These are phyloP conservation scores for Trichomonascus vanleenenianus DNA, from an alignment of 805 yeast genomes.

Conservation along the genomic window DNA sequence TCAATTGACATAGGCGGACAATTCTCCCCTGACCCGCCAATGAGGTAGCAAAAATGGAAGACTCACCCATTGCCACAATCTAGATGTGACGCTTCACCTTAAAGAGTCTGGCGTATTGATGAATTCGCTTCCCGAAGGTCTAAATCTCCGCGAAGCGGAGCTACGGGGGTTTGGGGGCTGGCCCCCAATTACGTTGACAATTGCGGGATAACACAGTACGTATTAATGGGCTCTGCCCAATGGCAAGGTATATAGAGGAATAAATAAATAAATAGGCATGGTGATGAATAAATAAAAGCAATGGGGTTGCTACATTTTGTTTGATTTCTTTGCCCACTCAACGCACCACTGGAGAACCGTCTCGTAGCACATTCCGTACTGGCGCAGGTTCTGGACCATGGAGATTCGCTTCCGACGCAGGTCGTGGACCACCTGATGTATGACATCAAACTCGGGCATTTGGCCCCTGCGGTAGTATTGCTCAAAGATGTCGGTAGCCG, in stretches of 20 bases:
- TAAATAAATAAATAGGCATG: constrained; percentile 10
- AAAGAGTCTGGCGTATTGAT: too few species aligned
- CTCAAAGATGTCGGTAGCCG: constrained; percentile 36
- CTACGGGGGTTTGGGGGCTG: too few species aligned
- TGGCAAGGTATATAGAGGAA: not conserved
- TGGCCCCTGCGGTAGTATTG: constrained; percentile 21
- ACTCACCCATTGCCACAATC: too few species aligned
- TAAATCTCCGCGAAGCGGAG: too few species aligned
- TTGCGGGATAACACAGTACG: too few species aligned
- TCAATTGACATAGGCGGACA: too few species aligned
- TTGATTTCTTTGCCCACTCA: not conserved
- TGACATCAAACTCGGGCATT: constrained; percentile 38
- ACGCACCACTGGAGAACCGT: constrained; percentile 30
- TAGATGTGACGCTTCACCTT: too few species aligned
- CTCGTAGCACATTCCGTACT: constrained; percentile 68
- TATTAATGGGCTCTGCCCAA: too few species aligned
- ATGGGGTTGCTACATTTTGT: not conserved
- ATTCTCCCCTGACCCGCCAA: too few species aligned
- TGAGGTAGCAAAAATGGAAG: too few species aligned
- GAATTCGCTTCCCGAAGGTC: too few species aligned
- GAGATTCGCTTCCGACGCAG: constrained; percentile 70
- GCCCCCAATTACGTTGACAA: too few species aligned
- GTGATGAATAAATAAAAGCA: not conserved
- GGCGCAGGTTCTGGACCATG: constrained; percentile 79
- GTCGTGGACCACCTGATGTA: constrained; percentile 54